These are phyloP conservation scores for Candida ficus DNA, from an alignment of 805 yeast genomes.

Conservation along the genomic window DNA sequence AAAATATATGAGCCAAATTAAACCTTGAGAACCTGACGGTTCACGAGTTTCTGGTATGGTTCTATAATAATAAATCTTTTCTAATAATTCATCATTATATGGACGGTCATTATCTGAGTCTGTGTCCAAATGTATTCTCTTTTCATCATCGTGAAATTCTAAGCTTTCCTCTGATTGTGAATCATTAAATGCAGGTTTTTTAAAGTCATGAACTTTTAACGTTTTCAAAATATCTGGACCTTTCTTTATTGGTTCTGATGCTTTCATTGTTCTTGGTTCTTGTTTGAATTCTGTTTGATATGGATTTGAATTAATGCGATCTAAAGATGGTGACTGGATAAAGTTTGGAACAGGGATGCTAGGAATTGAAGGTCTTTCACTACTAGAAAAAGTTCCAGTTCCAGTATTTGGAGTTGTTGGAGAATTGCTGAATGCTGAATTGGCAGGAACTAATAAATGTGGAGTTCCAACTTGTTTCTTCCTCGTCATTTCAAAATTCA, in stretches of 20 bases:
- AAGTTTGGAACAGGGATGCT: background rate
- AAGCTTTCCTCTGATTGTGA: background rate
- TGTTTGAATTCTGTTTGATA: background rate
- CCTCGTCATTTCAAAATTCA: slow-evolving; percentile 21
- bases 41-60: slow-evolving; percentile 2
- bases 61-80: slow-evolving; percentile 18
- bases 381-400: background rate
- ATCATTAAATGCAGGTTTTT: background rate
- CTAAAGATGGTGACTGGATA: background rate
- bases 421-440: background rate
- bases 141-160: background rate
- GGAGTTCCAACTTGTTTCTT: slow-evolving; percentile 21
- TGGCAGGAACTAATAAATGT: slow-evolving; percentile 10
- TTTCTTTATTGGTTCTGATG: background rate
- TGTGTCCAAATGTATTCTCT: background rate
- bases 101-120: background rate
- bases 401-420: slow-evolving; percentile 1
- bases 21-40: background rate
- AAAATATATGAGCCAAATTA: slow-evolving; percentile 12
- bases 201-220: background rate
- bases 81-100: slow-evolving; percentile 12
- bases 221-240: slow-evolving; percentile 5
- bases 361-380: background rate
- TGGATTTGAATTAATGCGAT: background rate
- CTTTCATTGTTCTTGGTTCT: background rate